Evolutionary conservation across 2,329 filamentous ascomycete genomes (phyloP).

Genomic region (Cordyceps cateniannulata): DNA sequence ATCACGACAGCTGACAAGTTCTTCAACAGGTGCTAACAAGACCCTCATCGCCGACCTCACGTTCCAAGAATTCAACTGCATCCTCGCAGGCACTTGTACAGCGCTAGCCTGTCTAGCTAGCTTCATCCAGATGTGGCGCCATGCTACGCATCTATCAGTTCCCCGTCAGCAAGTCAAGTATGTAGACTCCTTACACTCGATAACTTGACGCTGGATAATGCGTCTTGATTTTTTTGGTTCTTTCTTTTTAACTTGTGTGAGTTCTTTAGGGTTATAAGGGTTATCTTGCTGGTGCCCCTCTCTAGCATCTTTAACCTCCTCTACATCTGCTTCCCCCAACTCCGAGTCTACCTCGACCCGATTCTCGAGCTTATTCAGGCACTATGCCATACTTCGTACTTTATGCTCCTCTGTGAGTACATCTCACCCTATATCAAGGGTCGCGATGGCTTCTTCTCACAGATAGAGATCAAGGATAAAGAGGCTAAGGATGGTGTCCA

Average conservation of each 20-base stretch:
- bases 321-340: slow-evolving; percentile 28
- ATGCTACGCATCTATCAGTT: slow-evolving; percentile 33
- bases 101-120: slow-evolving; percentile 25
- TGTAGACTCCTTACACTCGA: slow-evolving; percentile 9
- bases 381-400: slow-evolving; percentile 36
- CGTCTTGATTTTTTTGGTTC: neutral
- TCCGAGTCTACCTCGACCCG: slow-evolving; percentile 33
- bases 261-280: slow-evolving; percentile 31
- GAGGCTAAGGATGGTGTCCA: slow-evolving; percentile 18
- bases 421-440: slow-evolving; percentile 28
- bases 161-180: slow-evolving; percentile 36
- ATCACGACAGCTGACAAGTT: neutral
- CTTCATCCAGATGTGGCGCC: slow-evolving; percentile 25
- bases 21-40: neutral
- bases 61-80: slow-evolving; percentile 26
- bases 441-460: slow-evolving; percentile 30
- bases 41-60: slow-evolving; percentile 10
- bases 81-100: slow-evolving; percentile 29
- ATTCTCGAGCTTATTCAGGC: slow-evolving; percentile 33
- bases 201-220: too few relatives aligned
- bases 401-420: slow-evolving; percentile 37
- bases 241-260: neutral
- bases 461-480: slow-evolving; percentile 24
- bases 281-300: slow-evolving; percentile 33
- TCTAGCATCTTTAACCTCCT: slow-evolving; percentile 34